These are phyloP conservation scores for Pythium catenulatum DNA, from an alignment of 352 stramenopile species.

Conservation along the genomic window DNA sequence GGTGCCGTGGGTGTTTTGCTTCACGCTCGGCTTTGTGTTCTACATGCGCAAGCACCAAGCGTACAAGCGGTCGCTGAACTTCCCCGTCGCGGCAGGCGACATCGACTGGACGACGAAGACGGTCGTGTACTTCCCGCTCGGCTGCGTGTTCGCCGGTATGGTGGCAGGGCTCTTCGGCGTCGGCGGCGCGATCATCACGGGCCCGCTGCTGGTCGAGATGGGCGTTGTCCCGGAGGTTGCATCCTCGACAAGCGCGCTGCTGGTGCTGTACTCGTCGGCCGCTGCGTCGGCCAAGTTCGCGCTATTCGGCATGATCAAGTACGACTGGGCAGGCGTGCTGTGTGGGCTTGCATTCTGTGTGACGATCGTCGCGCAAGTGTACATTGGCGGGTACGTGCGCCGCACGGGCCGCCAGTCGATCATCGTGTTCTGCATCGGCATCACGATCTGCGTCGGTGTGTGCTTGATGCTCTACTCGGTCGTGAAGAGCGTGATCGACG, in stretches of 20 bases:
- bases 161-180: slow-evolving; percentile 76
- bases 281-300: slow-evolving; percentile 74
- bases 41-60: slow-evolving; percentile 67
- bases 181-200: slow-evolving; percentile 76
- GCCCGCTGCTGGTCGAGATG: slow-evolving; percentile 79
- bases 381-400: slow-evolving; percentile 75
- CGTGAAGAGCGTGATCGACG: slow-evolving; percentile 69
- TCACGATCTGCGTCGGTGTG: slow-evolving; percentile 69
- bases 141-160: slow-evolving; percentile 68
- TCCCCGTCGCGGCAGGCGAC: slow-evolving; percentile 67
- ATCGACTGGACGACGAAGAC: slow-evolving; percentile 70
- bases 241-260: slow-evolving; percentile 69
- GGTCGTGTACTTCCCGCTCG: slow-evolving; percentile 66
- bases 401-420: slow-evolving; percentile 72
- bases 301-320: slow-evolving; percentile 74
- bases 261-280: slow-evolving; percentile 76
- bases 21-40: slow-evolving; percentile 62
- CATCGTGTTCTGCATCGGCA: slow-evolving; percentile 74
- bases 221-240: slow-evolving; percentile 75
- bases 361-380: slow-evolving; percentile 71
- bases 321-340: slow-evolving; percentile 69
- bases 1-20: slow-evolving; percentile 73
- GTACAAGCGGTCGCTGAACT: slow-evolving; percentile 68
- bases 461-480: slow-evolving; percentile 75
- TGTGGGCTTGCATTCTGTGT: slow-evolving; percentile 71